Evolutionary conservation across 2,329 filamentous ascomycete genomes (phyloP), one percentile per base, ranked within the genome.

Genomic region (Penicillium crustosum): DNA sequence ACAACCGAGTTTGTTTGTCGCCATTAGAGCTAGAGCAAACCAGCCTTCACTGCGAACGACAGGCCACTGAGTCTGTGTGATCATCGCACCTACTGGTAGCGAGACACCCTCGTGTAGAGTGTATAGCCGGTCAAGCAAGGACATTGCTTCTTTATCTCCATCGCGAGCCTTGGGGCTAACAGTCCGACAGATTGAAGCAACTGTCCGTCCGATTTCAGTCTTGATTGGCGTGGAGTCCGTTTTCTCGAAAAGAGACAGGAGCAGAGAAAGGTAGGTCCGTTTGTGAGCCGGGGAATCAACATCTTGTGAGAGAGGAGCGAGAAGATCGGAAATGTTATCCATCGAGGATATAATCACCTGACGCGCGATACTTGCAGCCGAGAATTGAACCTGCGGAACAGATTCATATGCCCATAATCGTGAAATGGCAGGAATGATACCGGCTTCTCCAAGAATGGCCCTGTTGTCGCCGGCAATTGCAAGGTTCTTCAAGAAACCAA

Each of bases 401-500:
- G 73, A 74, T 36, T 78, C 74, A 56, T 75, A 75, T 7, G 62
- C 67, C 73, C 77, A 78, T 45, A 79, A 60, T 21, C 66, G 68
- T 31, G 75, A 73, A 25, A 78, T 62, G 7, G 73, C 71, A 57
- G 72, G 67, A 31, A 80, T 70, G 19, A 75, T 70, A 15, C 73
- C 76, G 21, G 74, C 73, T 35, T 73, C 67, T 9, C 73, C 76
- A 23, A 81, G 65, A 43, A 62, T 59, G 35, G 67, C 56, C 49
- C 73, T 73, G 58, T 81, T 78, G n/a, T 75, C 67, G 39, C 71
- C 68, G 21, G 77, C 72, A 51, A 81, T 77, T 9, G 77, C 75
- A 10, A 81, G 67, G 55, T 81, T 81, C 57, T 80, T 81, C 41
- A 81, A 64, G 47, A 81, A 78, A 7, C 78, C 77, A 12, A 79